phyloP scores from a whole-genome alignment of 2,329 filamentous ascomycete species.

The Pseudomassariella vexata region DNA sequence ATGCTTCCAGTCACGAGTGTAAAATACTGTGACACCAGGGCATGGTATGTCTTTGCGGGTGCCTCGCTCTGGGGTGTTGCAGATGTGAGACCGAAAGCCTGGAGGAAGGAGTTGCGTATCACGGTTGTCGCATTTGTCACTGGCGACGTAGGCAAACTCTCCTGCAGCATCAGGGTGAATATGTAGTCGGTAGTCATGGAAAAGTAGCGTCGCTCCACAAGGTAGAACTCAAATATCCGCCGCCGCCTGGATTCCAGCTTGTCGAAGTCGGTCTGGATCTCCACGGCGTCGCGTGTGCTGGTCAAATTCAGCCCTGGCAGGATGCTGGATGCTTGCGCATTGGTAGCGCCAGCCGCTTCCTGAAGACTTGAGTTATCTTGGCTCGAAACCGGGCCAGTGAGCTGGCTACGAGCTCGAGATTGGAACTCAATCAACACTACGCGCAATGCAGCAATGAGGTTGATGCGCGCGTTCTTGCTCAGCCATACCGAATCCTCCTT shows the following conservation, averaged over 20 bases:
- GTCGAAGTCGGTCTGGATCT: conserved; percentile 54
- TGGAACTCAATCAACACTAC: conserved; percentile 81
- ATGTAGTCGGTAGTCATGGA: conserved; percentile 57
- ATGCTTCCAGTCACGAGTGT: conserved; percentile 42
- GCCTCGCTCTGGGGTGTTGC: conserved; percentile 23
- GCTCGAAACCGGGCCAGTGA: conserved; percentile 66
- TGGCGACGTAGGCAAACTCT: conserved; percentile 17
- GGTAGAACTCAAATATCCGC: conserved; percentile 65
- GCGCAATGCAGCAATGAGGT: conserved; percentile 76
- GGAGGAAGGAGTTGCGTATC: conserved; percentile 23
- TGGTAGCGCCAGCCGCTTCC: conserved; percentile 63
- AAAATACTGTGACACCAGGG: conserved; percentile 43
- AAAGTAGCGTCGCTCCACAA: conserved; percentile 65
- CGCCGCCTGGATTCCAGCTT: conserved; percentile 55
- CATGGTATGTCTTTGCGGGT: conserved; percentile 32
- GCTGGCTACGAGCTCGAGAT: conserved; percentile 64
- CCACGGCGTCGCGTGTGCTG: conserved; percentile 44
- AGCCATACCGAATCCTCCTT: conserved; percentile 86
- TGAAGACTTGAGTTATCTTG: conserved; percentile 74
- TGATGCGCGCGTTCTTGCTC: conserved; percentile 69
- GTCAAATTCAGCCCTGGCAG: conserved; percentile 44
- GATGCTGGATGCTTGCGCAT: conserved; percentile 52
- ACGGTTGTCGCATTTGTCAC: conserved; percentile 17
- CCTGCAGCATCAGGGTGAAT: conserved; percentile 42
- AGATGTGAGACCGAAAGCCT: conserved; percentile 24